phyloP scores from a whole-genome alignment of 2,329 filamentous ascomycete genomes.

The Trichoderma arundinaceum region DNA sequence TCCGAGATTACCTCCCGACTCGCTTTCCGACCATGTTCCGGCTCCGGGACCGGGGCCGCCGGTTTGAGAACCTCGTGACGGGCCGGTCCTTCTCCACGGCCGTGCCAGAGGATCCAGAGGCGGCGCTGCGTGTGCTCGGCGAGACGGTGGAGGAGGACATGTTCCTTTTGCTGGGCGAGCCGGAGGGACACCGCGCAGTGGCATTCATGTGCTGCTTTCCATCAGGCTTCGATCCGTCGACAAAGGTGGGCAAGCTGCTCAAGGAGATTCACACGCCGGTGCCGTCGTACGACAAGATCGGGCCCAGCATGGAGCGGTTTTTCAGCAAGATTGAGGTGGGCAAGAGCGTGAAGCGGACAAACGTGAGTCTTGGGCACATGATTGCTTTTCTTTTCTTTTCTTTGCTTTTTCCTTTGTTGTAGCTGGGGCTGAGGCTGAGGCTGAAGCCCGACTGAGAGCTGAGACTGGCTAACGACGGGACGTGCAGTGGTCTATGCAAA shows the following conservation, averaged over 20 bases:
- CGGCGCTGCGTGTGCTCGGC: slow-evolving; percentile 50
- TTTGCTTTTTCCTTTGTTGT: neutral
- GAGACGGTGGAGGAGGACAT: slow-evolving; percentile 62
- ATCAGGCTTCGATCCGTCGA: slow-evolving; percentile 57
- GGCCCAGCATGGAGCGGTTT: slow-evolving; percentile 60
- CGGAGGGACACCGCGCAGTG: slow-evolving; percentile 49
- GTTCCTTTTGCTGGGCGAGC: slow-evolving; percentile 54
- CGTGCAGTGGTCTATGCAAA: slow-evolving; percentile 57
- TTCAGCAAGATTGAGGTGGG: slow-evolving; percentile 56
- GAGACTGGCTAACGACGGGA: neutral
- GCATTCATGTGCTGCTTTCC: slow-evolving; percentile 61
- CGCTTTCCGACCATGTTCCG: slow-evolving; percentile 57
- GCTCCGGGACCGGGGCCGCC: slow-evolving; percentile 41
- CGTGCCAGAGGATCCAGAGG: slow-evolving; percentile 40
- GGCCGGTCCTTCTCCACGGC: slow-evolving; percentile 39
- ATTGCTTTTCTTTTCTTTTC: neutral
- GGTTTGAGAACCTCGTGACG: slow-evolving; percentile 51
- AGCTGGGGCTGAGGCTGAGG: too few relatives aligned
- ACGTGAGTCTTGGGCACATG: slow-evolving; percentile 45
- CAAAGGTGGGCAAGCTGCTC: slow-evolving; percentile 56
- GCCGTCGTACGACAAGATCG: slow-evolving; percentile 61
- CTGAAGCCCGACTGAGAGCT: too few relatives aligned
- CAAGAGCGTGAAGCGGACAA: slow-evolving; percentile 56
- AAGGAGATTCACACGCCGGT: slow-evolving; percentile 59
- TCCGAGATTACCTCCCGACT: slow-evolving; percentile 53